Conservation (phyloP, 1,284 basidiomycete genomes). For the Fomitopsis schrenkii region DNA sequence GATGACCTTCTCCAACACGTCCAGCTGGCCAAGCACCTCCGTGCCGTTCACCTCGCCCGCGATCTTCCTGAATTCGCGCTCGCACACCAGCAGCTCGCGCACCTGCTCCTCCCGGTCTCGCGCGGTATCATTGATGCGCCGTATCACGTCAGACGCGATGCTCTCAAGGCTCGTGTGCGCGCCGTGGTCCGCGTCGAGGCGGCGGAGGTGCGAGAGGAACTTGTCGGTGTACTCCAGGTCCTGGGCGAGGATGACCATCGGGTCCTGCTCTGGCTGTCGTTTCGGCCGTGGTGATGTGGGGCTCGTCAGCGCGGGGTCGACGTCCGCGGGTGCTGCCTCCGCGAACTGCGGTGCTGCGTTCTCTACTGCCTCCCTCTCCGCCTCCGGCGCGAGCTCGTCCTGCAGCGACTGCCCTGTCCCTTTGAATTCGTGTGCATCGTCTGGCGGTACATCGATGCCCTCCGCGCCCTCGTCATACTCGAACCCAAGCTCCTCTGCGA, state of each 20-base stretch:
- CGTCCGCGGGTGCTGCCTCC: constrained; percentile 27
- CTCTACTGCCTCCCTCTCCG: constrained; percentile 3
- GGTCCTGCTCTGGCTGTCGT: constrained; percentile 50
- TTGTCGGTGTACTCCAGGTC: constrained; percentile 74
- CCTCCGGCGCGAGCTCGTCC: constrained; percentile 21
- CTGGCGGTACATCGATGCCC: constrained; percentile 57
- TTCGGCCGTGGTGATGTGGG: constrained; percentile 31
- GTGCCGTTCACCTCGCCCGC: constrained; percentile 69
- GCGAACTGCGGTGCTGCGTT: constrained; percentile 17
- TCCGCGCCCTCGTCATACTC: constrained; percentile 84
- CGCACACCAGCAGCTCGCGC: constrained; percentile 68
- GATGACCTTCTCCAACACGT: constrained; percentile 53
- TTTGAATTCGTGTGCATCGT: constrained; percentile 11
- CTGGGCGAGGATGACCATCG: constrained; percentile 65
- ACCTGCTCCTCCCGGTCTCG: constrained; percentile 76
- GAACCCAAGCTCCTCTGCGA: constrained; percentile 82
- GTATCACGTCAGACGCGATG: constrained; percentile 72
- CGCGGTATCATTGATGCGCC: constrained; percentile 67
- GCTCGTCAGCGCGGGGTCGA: constrained; percentile 44
- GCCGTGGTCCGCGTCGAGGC: constrained; percentile 53
- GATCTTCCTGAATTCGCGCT: constrained; percentile 75
- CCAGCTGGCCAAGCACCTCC: constrained; percentile 67
- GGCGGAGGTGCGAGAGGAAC: constrained; percentile 67
- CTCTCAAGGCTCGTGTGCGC: constrained; percentile 56
- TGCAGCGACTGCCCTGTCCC: constrained; percentile 5